Evolutionary conservation across 768 basidiomycete genomes (phyloP).

Genomic region (Hebeloma cylindrosporum): DNA sequence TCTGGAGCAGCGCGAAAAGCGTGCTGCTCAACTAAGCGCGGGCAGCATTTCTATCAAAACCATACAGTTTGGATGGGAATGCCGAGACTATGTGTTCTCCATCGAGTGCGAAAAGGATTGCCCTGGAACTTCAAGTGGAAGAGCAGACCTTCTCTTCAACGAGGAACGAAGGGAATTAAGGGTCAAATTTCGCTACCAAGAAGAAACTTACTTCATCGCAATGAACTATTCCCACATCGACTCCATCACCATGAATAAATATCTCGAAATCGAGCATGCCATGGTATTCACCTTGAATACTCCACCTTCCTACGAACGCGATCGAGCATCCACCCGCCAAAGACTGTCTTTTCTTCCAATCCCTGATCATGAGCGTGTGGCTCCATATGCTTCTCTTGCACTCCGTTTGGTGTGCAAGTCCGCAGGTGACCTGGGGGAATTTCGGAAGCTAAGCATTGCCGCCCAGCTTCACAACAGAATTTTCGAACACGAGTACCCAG

Average conservation of each 20-base stretch:
- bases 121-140: slow-evolving; percentile 4
- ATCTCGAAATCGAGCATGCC: slow-evolving; percentile 30
- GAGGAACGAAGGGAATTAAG: slow-evolving; percentile 49
- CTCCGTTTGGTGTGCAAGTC: slow-evolving; percentile 49
- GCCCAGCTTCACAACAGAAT: slow-evolving; percentile 41
- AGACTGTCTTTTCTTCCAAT: slow-evolving; percentile 42
- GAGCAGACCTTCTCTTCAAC: slow-evolving; percentile 39
- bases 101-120: slow-evolving; percentile 52
- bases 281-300: slow-evolving; percentile 44
- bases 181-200: slow-evolving; percentile 29
- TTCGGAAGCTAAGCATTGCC: slow-evolving; percentile 36
- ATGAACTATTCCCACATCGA: slow-evolving; percentile 46
- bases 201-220: slow-evolving; percentile 35
- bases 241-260: slow-evolving; percentile 35
- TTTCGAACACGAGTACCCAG: slow-evolving; percentile 35
- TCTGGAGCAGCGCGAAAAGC: slow-evolving; percentile 34
- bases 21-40: slow-evolving; percentile 28
- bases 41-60: slow-evolving; percentile 31
- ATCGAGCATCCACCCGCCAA: slow-evolving; percentile 22
- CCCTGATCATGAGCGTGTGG: slow-evolving; percentile 41
- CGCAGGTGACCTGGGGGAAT: slow-evolving; percentile 32
- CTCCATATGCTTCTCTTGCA: slow-evolving; percentile 52
- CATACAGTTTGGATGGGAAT: slow-evolving; percentile 63
- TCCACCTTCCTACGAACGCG: slow-evolving; percentile 28
- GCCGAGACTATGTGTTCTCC: slow-evolving; percentile 57